Conservation (phyloP, 768 basidiomycete genomes). For the Lactarius quietus region DNA sequence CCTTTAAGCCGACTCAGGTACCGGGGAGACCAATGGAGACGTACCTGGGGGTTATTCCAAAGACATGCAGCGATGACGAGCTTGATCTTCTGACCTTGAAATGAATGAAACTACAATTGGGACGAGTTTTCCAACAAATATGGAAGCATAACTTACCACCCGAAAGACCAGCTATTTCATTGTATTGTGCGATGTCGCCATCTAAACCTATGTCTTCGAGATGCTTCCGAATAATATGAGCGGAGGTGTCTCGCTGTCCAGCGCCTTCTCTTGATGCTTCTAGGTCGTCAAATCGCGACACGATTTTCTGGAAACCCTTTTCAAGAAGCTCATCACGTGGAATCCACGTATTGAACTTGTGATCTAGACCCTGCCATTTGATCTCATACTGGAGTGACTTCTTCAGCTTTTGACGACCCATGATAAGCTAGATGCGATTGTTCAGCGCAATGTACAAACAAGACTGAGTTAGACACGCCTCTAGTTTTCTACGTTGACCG, state of each 20-base stretch:
- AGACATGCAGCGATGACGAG: slow-evolving; percentile 90
- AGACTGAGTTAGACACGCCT: slow-evolving; percentile 45
- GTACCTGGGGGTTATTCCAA: slow-evolving; percentile 92
- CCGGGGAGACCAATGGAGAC: slow-evolving; percentile 19
- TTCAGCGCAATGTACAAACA: slow-evolving; percentile 16
- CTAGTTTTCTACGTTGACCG: slow-evolving; percentile 86
- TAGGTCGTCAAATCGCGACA: slow-evolving; percentile 94
- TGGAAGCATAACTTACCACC: slow-evolving; percentile 55
- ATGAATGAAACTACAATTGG: slow-evolving; percentile 20
- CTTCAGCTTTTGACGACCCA: slow-evolving; percentile 97
- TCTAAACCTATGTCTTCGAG: slow-evolving; percentile 94
- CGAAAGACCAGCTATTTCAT: slow-evolving; percentile 90
- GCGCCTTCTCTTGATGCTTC: slow-evolving; percentile 96
- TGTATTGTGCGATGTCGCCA: slow-evolving; percentile 97
- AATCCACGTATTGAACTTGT: slow-evolving; percentile 89
- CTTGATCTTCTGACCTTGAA: slow-evolving; percentile 90
- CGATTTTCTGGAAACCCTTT: slow-evolving; percentile 85
- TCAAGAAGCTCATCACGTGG: slow-evolving; percentile 79
- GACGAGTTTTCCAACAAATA: neutral
- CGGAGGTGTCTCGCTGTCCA: slow-evolving; percentile 81
- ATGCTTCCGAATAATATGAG: slow-evolving; percentile 81
- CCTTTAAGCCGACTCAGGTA: slow-evolving; percentile 19
- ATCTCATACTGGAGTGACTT: slow-evolving; percentile 93
- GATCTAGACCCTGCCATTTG: slow-evolving; percentile 80
- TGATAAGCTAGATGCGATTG: slow-evolving; percentile 52